Evolutionary conservation across 176 grass and related monocot genomes (phyloP).

Genomic region (Triticum turgidum): DNA sequence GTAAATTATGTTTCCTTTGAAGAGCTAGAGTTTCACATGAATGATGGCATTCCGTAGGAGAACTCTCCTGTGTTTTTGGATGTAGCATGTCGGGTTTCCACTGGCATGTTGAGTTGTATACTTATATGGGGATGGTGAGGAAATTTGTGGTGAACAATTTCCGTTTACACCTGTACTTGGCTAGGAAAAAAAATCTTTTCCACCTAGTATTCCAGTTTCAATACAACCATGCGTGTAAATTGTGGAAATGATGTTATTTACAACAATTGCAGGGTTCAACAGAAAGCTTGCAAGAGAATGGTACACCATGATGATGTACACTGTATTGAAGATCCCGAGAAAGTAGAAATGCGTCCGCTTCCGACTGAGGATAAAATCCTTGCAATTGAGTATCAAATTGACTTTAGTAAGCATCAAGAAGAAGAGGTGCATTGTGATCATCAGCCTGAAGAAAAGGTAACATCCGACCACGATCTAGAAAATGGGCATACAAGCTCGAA

Average conservation of each 20-base stretch:
- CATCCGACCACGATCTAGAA: background rate
- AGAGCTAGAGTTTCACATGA: constrained; percentile 10
- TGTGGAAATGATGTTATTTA: constrained; percentile 12
- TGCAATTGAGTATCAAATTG: constrained; percentile 39
- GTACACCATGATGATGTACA: constrained; percentile 37
- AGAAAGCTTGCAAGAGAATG: constrained; percentile 45
- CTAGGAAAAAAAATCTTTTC: background rate
- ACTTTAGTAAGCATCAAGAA: constrained; percentile 24
- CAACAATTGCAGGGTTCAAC: constrained; percentile 52
- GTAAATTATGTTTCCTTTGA: background rate
- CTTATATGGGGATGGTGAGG: background rate
- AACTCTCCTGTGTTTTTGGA: background rate
- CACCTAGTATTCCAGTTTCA: background rate
- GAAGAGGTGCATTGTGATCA: constrained; percentile 30
- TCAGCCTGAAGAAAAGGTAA: constrained; percentile 44
- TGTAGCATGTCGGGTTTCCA: background rate
- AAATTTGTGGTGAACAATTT: background rate
- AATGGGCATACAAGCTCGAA: constrained; percentile 36
- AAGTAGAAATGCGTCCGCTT: constrained; percentile 40
- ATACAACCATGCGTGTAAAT: background rate
- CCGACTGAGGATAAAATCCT: constrained; percentile 38
- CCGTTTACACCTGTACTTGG: background rate
- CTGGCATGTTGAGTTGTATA: background rate
- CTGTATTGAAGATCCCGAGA: constrained; percentile 45
- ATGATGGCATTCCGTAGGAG: background rate